These are phyloP conservation scores for Ogataea angusta DNA, from an alignment of 805 yeast genomes.

Conservation along the genomic window DNA sequence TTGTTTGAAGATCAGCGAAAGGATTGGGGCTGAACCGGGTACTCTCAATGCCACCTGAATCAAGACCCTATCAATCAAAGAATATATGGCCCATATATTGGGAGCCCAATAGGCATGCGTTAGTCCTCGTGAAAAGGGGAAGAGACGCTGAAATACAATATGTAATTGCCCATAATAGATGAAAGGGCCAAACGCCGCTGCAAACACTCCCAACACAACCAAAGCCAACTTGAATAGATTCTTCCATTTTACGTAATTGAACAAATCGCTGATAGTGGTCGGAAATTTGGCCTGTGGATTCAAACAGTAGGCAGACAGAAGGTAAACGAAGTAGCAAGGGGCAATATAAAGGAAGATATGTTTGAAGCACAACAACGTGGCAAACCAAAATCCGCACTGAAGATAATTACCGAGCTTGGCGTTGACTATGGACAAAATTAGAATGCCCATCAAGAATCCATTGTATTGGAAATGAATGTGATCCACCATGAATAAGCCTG, in stretches of 20 bases:
- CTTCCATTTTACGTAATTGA: slow-evolving; percentile 43
- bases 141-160: slow-evolving; percentile 64
- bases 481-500: slow-evolving; percentile 87
- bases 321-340: slow-evolving; percentile 84
- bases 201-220: slow-evolving; percentile 59
- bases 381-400: slow-evolving; percentile 64
- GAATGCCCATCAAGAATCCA: slow-evolving; percentile 85
- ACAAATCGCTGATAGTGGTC: slow-evolving; percentile 18
- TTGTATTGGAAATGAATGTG: slow-evolving; percentile 97
- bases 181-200: slow-evolving; percentile 78
- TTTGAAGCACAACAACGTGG: slow-evolving; percentile 83
- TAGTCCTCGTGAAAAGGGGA: slow-evolving; percentile 91
- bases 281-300: slow-evolving; percentile 33
- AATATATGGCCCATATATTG: slow-evolving; percentile 92
- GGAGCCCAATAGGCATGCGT: slow-evolving; percentile 99
- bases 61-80: slow-evolving; percentile 72
- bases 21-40: slow-evolving; percentile 43
- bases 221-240: slow-evolving; percentile 60
- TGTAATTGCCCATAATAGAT: slow-evolving; percentile 57
- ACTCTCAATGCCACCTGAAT: slow-evolving; percentile 41
- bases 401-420: slow-evolving; percentile 60
- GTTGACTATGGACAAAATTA: slow-evolving; percentile 68
- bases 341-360: slow-evolving; percentile 92
- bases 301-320: slow-evolving; percentile 72
- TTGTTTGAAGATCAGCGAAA: slow-evolving; percentile 26